A percentile compares a stretch with the other conserved stretches of the same genome.
Evolutionary conservation across 495 filamentous ascomycete species (phyloP).

Genomic region (Letharia lupina): DNA sequence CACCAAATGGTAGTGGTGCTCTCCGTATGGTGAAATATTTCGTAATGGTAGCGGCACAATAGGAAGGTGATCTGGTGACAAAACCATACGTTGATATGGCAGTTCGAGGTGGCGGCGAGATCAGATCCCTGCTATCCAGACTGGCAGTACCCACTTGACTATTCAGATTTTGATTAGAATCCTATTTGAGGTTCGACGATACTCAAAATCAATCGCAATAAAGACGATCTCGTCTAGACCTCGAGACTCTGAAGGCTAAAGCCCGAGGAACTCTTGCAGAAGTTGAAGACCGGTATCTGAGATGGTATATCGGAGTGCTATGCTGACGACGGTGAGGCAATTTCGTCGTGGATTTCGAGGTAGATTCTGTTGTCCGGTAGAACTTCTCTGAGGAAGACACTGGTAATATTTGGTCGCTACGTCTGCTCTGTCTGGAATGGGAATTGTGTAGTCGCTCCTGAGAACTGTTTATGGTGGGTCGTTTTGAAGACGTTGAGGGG

Average conservation of each 20-base stretch:
- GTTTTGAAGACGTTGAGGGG: no score
- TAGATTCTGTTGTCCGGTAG: background rate
- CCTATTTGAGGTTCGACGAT: background rate
- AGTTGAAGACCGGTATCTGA: background rate
- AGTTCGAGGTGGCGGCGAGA: background rate
- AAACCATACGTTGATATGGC: background rate
- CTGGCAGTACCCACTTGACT: background rate
- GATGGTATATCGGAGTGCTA: background rate
- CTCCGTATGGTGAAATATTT: background rate
- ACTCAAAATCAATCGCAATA: background rate
- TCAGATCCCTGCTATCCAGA: slow-evolving; percentile 2
- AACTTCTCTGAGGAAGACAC: background rate
- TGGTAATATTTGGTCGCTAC: background rate
- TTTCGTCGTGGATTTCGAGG: background rate
- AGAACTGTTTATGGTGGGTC: background rate
- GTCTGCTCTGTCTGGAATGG: background rate
- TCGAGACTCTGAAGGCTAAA: background rate
- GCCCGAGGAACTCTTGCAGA: background rate
- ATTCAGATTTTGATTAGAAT: background rate
- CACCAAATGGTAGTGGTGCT: no score
- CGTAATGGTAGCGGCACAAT: background rate
- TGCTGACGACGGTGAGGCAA: background rate
- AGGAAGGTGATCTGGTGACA: background rate
- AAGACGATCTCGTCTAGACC: background rate
- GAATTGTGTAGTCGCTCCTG: background rate